Evolutionary conservation across 2,329 filamentous ascomycete genomes (phyloP).

Genomic region (Pestalotiopsis sp.): DNA sequence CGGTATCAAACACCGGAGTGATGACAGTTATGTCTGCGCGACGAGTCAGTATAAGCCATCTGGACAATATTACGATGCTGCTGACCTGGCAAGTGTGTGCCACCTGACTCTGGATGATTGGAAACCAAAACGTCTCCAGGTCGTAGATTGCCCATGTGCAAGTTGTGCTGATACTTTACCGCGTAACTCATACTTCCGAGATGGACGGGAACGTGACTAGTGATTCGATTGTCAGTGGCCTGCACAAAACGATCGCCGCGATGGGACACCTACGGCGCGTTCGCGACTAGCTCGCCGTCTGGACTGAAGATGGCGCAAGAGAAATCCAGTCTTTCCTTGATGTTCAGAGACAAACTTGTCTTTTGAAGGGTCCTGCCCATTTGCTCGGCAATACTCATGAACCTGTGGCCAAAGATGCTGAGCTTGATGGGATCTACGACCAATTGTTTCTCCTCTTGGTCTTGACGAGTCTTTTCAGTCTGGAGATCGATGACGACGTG

Average conservation of each 20-base stretch:
- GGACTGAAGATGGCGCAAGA: slow-evolving; percentile 76
- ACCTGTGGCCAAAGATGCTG: slow-evolving; percentile 75
- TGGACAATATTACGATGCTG: too few relatives aligned
- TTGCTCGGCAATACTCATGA: slow-evolving; percentile 82
- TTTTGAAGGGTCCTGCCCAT: slow-evolving; percentile 80
- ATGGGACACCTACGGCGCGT: slow-evolving; percentile 50
- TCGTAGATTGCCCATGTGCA: slow-evolving; percentile 66
- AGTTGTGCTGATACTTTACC: slow-evolving; percentile 65
- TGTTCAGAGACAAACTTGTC: slow-evolving; percentile 73
- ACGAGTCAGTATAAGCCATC: neutral
- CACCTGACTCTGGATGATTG: slow-evolving; percentile 18
- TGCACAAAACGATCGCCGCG: neutral
- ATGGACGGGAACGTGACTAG: slow-evolving; percentile 62
- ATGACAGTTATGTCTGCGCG: slow-evolving; percentile 15
- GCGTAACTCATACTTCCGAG: slow-evolving; percentile 76
- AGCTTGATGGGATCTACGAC: slow-evolving; percentile 73
- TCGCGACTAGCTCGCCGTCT: slow-evolving; percentile 70
- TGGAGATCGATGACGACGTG: slow-evolving; percentile 36
- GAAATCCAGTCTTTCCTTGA: slow-evolving; percentile 79
- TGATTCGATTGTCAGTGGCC: neutral
- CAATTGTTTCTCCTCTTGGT: slow-evolving; percentile 40
- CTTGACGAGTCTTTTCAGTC: slow-evolving; percentile 47
- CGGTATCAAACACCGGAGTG: slow-evolving; percentile 13
- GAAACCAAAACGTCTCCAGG: slow-evolving; percentile 18
- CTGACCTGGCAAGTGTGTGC: slow-evolving; percentile 16